Conservation (phyloP, 805 yeast species). For the Myxozyma melibiosi region DNA sequence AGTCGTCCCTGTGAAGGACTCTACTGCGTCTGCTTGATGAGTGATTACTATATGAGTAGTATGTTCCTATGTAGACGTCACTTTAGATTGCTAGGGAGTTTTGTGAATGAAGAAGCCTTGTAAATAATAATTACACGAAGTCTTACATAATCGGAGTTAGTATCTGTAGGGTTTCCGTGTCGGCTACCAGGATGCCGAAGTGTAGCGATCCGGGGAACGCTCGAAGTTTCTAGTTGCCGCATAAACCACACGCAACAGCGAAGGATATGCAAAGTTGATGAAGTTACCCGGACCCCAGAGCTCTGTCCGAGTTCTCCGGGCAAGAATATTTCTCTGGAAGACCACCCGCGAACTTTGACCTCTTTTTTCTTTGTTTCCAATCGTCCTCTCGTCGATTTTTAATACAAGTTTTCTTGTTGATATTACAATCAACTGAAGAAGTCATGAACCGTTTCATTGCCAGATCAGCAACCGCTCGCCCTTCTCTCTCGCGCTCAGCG, state of each 20-base stretch:
- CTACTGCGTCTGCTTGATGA: neutral
- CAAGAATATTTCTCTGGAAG: neutral
- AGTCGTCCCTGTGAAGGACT: slow-evolving; percentile 25
- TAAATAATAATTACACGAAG: neutral
- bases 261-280: slow-evolving; percentile 18
- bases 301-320: neutral
- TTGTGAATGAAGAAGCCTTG: neutral
- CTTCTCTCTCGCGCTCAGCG: slow-evolving; percentile 5
- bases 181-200: neutral
- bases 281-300: slow-evolving; percentile 15
- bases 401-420: neutral
- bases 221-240: slow-evolving; percentile 29
- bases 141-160: neutral
- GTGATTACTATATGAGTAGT: neutral
- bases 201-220: slow-evolving; percentile 10
- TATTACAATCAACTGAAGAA: neutral
- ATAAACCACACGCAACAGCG: neutral
- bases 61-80: neutral
- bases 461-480: slow-evolving; percentile 10
- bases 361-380: neutral
- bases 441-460: slow-evolving; percentile 29
- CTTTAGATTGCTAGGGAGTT: too few species aligned
- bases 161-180: neutral
- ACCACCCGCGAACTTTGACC: neutral
- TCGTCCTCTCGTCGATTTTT: too few species aligned